Base-by-base conservation (phyloP, 345 rosid species). In the Pugionium dolabratum region DNA sequence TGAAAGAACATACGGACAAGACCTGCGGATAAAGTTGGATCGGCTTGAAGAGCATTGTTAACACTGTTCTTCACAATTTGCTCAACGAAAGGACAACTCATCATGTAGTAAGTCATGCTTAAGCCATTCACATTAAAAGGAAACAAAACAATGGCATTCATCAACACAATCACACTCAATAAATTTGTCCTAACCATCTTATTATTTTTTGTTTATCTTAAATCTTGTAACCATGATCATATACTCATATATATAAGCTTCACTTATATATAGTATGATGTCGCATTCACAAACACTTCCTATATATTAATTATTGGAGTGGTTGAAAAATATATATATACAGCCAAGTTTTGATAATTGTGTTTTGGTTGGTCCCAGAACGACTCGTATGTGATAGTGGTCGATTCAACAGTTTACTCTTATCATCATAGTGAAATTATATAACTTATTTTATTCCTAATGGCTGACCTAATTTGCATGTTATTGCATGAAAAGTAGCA, bases 1-100 rank as follows among this genome's bases (percentile, higher is more conserved):
- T 94, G 99, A 75, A 94, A 94, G 62, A 85, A 83, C 99, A 94
- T 85, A 59, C 99, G 76, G 9, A 94, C 50, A 51, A 94, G 86
- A 30, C 79, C 89, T 0, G 90, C 99, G 1, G 99, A 91, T 1
- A 91, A 79, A 28, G 96, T 82, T 1, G 99, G 97, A 81, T 94
- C 97, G 37, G 65, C 62, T 60, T 72, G 84, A 67, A 94, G 80
- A 64, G 99, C 97, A 0, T 51, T 71, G 64, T 75, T 51, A 33
- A 94, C 99, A 4, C 76, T 73, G 43, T 66, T 75, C 73, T 41
- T 81, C n/a, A 94, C 84, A 45, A 89, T 80, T 47, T 34, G 76
- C 27, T 88, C 97, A 0, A 82, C 96, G 2, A 81, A 67, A 36
- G 97, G 96, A 58, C 99, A 94, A 28, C 62, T 85, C 85, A 86